Base-by-base conservation (phyloP, 768 basidiomycete species). In the Daedalea quercina region DNA sequence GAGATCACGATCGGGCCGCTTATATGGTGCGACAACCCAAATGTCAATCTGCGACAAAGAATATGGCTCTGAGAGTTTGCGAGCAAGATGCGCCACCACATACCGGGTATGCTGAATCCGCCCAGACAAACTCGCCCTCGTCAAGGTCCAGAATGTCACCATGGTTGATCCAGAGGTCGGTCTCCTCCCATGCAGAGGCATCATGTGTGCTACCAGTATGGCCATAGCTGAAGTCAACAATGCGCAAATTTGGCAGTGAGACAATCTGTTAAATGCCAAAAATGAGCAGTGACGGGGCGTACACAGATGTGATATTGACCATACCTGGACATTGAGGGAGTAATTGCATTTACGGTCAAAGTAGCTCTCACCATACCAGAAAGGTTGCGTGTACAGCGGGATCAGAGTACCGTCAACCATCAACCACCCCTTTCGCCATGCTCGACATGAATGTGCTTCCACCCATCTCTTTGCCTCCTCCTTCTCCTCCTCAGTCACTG, bases 101-200 rank as follows among this genome's bases (percentile, higher is more conserved):
- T 43, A 71, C 65, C n/a, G 70, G 67, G 63, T 75, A 75, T 31
- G 73, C 68, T 3, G 69, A 70, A 50, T 75, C 70, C 24, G 62
- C 72, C 69, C 69, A 73, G 0, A 73, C 60, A 46, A 57, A 74
- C 47, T 73, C 71, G 44, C 52, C 51, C 0, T 60, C 60, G 2
- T 65, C 28, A 6, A 31, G 55, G 1, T 72, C 47, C 15, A 72
- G 12, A 0, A 15, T 49, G 0, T 53, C 28, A 31, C 6, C 50
- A 50, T 66, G 58, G 4, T 69, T 50, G 15, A 48, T 24, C 24
- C 46, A 57, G 12, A 64, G 44, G 1, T 55, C 34, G 0, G 69
- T 66, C 25, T 59, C 45, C n/a, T 56, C 47, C 50, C 55, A 72
- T 3, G 63, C 69, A 8, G 68, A 66, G 0, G 71, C 44, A 50